Conservation (phyloP, 768 basidiomycete species). For the Pleurotus ostreatus region DNA sequence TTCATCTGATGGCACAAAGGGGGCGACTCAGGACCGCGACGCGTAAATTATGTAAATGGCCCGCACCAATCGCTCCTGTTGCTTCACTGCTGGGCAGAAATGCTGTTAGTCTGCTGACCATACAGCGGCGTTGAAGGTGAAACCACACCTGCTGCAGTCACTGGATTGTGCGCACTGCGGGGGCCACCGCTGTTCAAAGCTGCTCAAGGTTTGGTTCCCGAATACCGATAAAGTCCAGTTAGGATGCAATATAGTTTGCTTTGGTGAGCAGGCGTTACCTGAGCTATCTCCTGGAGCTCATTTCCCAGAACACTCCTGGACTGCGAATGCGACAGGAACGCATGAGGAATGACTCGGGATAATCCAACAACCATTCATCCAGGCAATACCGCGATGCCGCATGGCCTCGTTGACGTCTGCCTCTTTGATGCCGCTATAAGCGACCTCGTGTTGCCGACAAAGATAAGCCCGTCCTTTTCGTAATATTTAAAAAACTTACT, state of each 20-base stretch:
- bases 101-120: no score
- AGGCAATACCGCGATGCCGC: neutral
- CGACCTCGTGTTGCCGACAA: slow-evolving; percentile 8
- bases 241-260: no score
- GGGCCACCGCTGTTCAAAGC: no score
- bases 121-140: no score
- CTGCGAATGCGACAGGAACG: neutral
- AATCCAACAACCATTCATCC: neutral
- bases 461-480: slow-evolving; percentile 9
- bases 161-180: no score
- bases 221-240: neutral
- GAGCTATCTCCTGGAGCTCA: neutral
- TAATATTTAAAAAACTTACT: slow-evolving; percentile 1
- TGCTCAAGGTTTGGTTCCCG: no score
- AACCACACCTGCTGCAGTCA: no score
- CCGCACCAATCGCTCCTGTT: no score
- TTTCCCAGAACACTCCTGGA: neutral
- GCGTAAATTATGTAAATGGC: slow-evolving; percentile 5
- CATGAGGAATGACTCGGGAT: slow-evolving; percentile 6
- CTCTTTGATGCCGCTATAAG: neutral
- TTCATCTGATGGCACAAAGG: neutral
- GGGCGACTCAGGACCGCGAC: neutral
- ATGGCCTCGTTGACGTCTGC: neutral
- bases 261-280: no score
- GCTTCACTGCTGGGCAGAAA: no score